These are phyloP conservation scores for Aeminium ludgeri DNA, from an alignment of 495 filamentous ascomycete genomes.

Conservation along the genomic window DNA sequence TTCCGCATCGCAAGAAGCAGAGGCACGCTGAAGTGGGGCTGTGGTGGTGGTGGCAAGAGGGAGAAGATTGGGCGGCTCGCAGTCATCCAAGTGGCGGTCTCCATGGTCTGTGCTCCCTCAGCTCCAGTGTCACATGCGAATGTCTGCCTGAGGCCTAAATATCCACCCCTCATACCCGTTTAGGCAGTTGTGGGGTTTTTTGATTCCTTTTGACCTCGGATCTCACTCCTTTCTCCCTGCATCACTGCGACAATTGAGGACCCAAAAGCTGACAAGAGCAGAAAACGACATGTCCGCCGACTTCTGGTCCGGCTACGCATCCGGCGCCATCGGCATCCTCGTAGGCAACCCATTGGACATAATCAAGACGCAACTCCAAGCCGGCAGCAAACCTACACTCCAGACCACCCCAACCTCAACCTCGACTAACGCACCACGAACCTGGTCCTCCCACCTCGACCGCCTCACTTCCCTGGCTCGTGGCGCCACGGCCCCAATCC, in stretches of 20 bases:
- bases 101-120: too few species aligned
- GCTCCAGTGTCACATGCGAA: not conserved
- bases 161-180: too few species aligned
- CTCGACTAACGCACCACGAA: not conserved
- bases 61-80: too few species aligned
- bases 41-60: too few species aligned
- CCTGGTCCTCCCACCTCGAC: not conserved
- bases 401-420: not conserved
- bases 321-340: conserved; percentile 64
- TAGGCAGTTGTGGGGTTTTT: too few species aligned
- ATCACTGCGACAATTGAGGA: too few species aligned
- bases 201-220: too few species aligned
- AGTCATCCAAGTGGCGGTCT: too few species aligned
- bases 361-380: conserved; percentile 69
- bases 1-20: conserved; percentile 14
- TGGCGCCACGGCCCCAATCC: conserved; percentile 64
- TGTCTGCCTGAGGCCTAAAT: too few species aligned
- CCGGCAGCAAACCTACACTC: conserved; percentile 24
- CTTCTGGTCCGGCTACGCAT: conserved; percentile 78
- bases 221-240: too few species aligned
- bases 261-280: too few species aligned
- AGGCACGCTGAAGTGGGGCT: too few species aligned
- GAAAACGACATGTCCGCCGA: conserved; percentile 69
- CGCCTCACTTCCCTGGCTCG: conserved; percentile 5
- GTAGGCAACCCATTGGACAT: conserved; percentile 81